These are phyloP conservation scores for Pisolithus thermaeus DNA, from an alignment of 1,284 basidiomycete genomes.

Conservation along the genomic window DNA sequence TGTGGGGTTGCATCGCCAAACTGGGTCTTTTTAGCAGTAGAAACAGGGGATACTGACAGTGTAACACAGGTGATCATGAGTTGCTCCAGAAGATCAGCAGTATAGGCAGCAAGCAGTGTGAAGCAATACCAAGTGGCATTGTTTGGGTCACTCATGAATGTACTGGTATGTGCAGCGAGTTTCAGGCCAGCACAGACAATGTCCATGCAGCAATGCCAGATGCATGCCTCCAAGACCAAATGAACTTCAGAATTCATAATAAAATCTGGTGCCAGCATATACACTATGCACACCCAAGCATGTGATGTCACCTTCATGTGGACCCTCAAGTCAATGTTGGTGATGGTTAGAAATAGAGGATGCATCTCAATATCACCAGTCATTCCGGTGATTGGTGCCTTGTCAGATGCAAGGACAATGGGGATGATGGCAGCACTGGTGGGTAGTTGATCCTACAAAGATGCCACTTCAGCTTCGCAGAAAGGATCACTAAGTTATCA, in stretches of 20 bases:
- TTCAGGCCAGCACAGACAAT: no score
- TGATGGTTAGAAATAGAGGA: slow-evolving; percentile 2
- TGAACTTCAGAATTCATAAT: not conserved
- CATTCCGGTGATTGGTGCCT: not conserved
- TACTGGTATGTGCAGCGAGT: no score
- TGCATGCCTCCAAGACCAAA: not conserved
- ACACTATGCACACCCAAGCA: slow-evolving; percentile 2
- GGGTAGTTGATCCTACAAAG: slow-evolving; percentile 2
- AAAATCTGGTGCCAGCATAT: not conserved
- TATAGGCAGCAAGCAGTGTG: no score
- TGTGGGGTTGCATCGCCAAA: no score
- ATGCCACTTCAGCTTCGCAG: not conserved
- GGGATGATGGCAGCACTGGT: not conserved
- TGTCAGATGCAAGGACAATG: slow-evolving; percentile 2
- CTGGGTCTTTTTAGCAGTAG: no score
- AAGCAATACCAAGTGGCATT: no score
- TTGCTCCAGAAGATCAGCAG: no score
- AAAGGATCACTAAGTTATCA: not conserved
- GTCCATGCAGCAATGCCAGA: not conserved
- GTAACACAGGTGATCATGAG: no score
- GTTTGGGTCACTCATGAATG: no score
- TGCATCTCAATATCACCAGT: slow-evolving; percentile 5
- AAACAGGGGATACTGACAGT: no score
- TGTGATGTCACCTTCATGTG: slow-evolving; percentile 1
- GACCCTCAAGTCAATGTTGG: not conserved